Evolutionary conservation across 2,329 filamentous ascomycete genomes (phyloP).

Genomic region (Decorospora gaudefroyi): DNA sequence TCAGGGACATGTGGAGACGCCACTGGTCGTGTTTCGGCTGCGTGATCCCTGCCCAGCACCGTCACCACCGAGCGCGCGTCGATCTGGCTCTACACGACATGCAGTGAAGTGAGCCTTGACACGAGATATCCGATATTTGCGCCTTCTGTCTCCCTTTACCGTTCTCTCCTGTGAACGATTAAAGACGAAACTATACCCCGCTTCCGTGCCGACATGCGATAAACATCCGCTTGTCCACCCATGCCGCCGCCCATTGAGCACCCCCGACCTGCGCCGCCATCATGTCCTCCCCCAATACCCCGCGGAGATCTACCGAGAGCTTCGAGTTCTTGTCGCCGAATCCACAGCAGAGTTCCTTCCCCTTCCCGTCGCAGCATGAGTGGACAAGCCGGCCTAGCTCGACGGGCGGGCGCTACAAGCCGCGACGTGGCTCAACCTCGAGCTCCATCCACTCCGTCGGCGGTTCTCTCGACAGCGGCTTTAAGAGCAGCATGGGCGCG

Average conservation of each 20-base stretch:
- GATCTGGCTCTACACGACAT: constrained; percentile 5
- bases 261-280: constrained; percentile 37
- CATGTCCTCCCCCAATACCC: constrained; percentile 49
- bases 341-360: constrained; percentile 52
- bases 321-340: constrained; percentile 53
- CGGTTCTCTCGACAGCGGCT: constrained; percentile 75
- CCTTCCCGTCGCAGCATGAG: constrained; percentile 65
- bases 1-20: constrained; percentile 7
- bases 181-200: background rate
- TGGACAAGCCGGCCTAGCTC: constrained; percentile 53
- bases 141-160: constrained; percentile 1
- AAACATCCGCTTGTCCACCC: constrained; percentile 24
- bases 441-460: constrained; percentile 89
- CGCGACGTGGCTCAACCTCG: constrained; percentile 77
- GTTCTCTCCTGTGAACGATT: background rate
- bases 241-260: constrained; percentile 43
- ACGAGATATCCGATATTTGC: background rate
- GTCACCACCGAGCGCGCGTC: constrained; percentile 16
- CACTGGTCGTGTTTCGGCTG: constrained; percentile 13
- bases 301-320: constrained; percentile 56
- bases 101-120: constrained; percentile 7
- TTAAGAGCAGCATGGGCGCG: constrained; percentile 60
- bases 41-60: constrained; percentile 11
- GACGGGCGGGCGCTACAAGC: constrained; percentile 53
- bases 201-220: constrained; percentile 16